Conservation (phyloP, 345 rosid genomes). For the Cardiospermum halicacabum region DNA sequence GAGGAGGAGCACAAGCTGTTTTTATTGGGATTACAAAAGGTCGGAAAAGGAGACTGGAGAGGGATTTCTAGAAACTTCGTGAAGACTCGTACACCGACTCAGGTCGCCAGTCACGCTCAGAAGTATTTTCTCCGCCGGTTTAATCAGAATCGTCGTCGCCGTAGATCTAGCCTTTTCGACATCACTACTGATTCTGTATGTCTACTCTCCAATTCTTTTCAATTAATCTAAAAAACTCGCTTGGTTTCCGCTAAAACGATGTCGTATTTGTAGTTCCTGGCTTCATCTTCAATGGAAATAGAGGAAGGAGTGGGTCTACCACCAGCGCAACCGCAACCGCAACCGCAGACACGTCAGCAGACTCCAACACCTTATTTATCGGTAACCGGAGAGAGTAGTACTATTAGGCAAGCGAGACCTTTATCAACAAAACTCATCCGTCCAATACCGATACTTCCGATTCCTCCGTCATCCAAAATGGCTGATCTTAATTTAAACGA, state of each 20-base stretch:
- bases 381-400: slow-evolving; percentile 22
- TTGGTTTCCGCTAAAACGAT: not conserved
- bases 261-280: slow-evolving; percentile 27
- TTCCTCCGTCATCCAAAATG: slow-evolving; percentile 65
- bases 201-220: too few species aligned
- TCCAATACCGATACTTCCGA: slow-evolving; percentile 47
- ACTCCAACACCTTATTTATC: slow-evolving; percentile 29
- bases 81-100: slow-evolving; percentile 75
- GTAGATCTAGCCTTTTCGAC: slow-evolving; percentile 74
- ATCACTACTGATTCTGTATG: slow-evolving; percentile 55
- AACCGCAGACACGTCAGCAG: slow-evolving; percentile 16
- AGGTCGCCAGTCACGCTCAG: slow-evolving; percentile 85
- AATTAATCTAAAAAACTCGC: too few species aligned
- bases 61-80: slow-evolving; percentile 76
- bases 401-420: slow-evolving; percentile 3
- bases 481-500: slow-evolving; percentile 55
- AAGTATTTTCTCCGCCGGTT: slow-evolving; percentile 68
- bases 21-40: slow-evolving; percentile 57
- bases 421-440: slow-evolving; percentile 32
- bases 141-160: slow-evolving; percentile 62
- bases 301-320: slow-evolving; percentile 24
- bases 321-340: slow-evolving; percentile 12
- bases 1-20: slow-evolving; percentile 72
- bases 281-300: slow-evolving; percentile 31
- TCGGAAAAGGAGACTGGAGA: slow-evolving; percentile 84